Conservation (phyloP, 176 grass and related monocot genomes). For the Phragmites australis region DNA sequence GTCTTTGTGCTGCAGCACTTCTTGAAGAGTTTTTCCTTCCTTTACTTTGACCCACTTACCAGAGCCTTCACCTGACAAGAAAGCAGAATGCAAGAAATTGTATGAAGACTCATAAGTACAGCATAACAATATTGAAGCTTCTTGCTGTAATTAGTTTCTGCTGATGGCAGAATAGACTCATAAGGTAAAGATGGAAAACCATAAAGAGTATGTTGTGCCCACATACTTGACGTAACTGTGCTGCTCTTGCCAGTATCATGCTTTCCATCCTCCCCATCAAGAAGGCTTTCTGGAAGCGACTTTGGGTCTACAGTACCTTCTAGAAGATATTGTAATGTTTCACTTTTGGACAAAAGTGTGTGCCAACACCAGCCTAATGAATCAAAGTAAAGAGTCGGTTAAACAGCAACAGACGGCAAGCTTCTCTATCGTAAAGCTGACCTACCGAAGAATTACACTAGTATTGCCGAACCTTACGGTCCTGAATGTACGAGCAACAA, state of each 20-base stretch:
- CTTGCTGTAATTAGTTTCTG: neutral
- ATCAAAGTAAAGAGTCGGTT: conserved; percentile 17
- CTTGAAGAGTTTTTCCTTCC: conserved; percentile 73
- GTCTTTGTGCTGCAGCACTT: conserved; percentile 59
- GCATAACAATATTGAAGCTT: neutral
- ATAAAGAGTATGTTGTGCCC: neutral
- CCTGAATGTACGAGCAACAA: neutral
- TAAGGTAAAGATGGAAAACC: conserved; percentile 18
- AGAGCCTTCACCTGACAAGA: conserved; percentile 42
- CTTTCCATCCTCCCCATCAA: conserved; percentile 58
- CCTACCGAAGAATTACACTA: neutral
- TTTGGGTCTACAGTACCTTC: conserved; percentile 60
- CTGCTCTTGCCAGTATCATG: conserved; percentile 18
- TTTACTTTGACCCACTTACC: conserved; percentile 73
- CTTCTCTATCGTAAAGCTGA: neutral
- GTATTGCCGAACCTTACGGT: neutral
- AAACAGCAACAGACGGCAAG: neutral
- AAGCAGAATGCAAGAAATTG: conserved; percentile 18
- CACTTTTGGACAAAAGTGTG: conserved; percentile 48
- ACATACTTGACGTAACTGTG: conserved; percentile 52
- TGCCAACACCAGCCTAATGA: conserved; percentile 50
- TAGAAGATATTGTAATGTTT: conserved; percentile 66
- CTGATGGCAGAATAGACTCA: neutral
- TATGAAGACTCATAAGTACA: neutral
- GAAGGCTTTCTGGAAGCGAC: conserved; percentile 45